Base-by-base conservation (phyloP, 495 filamentous ascomycete species). In the Xylaria acuta region DNA sequence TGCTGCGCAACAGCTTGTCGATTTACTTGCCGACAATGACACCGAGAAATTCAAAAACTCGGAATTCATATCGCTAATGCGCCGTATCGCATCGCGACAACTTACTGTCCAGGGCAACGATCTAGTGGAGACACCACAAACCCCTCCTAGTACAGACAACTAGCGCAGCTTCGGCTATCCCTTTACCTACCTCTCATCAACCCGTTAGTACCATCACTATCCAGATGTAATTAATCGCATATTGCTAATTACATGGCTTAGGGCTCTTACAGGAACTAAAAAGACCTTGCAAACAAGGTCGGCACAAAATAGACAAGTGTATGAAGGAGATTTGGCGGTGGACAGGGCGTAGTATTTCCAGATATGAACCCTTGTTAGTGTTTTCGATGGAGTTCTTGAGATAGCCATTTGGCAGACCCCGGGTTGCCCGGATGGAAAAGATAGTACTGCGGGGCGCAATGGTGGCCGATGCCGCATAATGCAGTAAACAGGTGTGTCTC, bases 21-120 rank as follows among this genome's bases (percentile, higher is more conserved):
- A 77, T 47, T 80, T 80, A 3, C 79, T 86, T 9, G 67, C 78
- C 9, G 76, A 75, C 62, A 81, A 84, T 69, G 53, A 76, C 40
- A 80, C 79, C 0, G 78, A 81, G 11, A 86, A 85, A 69, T 85
- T 86, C 69, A 81, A 78, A 63, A 80, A 83, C 38, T 86, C 84
- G 9, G 73, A 74, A 18, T 86, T 86, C 59, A 51, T 86, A 0
- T 71, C 78, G 47, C 73, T 86, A 32, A 85, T 86, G 84, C 79
- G 80, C 36, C 79, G 78, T 45, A 80, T 86, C 43, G 81, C 77
- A 6, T 76, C 79, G 63, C 65, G 67, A 38, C 77, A 86, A 64
- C 73, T 86, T 16, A 80, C 82, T 4, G 80, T 85, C 7, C 75
- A 82, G 2, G 80, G 80, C 41, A 77, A 82, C 43, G 69, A 77